Conservation (phyloP, 1,284 basidiomycete species). For the Ustilago curta region DNA sequence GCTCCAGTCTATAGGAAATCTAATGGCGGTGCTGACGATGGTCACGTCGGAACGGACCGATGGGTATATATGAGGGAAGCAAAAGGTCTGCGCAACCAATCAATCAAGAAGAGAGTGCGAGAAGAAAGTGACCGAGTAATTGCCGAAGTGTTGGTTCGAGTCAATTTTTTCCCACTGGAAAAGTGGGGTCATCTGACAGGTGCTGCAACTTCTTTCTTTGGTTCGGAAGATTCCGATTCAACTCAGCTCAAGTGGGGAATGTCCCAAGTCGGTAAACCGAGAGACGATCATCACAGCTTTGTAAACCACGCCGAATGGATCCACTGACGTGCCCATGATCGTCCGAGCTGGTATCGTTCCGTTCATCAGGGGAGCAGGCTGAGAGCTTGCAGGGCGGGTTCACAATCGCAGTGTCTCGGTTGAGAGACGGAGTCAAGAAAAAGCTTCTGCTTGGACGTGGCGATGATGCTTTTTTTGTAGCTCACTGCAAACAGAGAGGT, state of each 20-base stretch:
- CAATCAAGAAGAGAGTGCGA: neutral
- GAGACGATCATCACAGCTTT: too few relatives aligned
- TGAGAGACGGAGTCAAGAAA: too few relatives aligned
- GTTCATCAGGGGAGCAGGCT: too few relatives aligned
- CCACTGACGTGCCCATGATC: too few relatives aligned
- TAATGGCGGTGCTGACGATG: neutral
- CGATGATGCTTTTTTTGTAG: too few relatives aligned
- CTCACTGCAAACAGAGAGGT: too few relatives aligned
- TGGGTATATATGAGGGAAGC: constrained; percentile 1
- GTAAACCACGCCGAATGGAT: too few relatives aligned
- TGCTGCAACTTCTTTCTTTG: neutral
- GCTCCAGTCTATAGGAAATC: neutral
- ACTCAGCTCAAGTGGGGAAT: neutral
- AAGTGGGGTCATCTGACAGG: constrained; percentile 6
- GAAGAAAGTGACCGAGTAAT: constrained; percentile 2
- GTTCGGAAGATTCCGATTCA: constrained; percentile 3
- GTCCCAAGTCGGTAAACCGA: too few relatives aligned
- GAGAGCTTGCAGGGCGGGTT: too few relatives aligned
- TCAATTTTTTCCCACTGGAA: neutral
- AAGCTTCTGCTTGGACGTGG: too few relatives aligned
- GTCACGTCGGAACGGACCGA: neutral
- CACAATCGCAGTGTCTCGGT: too few relatives aligned
- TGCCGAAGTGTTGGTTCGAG: constrained; percentile 5
- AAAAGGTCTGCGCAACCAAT: neutral
- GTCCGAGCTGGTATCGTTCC: too few relatives aligned